Evolutionary conservation across 2,329 filamentous ascomycete genomes (phyloP), one percentile per base, ranked within the genome.

Genomic region (Alternaria ventricosa): DNA sequence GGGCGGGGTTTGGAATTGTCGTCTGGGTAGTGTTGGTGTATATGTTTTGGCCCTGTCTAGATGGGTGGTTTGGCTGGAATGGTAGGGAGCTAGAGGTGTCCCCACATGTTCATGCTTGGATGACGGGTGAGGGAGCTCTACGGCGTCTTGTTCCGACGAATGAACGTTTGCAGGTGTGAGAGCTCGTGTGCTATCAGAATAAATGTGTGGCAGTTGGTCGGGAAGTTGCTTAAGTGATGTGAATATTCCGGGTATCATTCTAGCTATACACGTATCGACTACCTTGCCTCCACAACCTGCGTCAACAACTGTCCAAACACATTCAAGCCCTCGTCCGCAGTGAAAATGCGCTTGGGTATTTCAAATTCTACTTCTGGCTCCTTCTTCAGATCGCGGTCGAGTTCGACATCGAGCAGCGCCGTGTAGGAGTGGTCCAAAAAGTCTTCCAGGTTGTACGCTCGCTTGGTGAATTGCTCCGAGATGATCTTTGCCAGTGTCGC

Each of bases 401-500:
- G 84, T 79, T 99, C 96, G 4, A 90, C 90, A 64, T 96, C 92
- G 46, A 98, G 82, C 77, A 99, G 88, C 90, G 89, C 92, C 73
- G 85, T 88, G 80, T 98, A 99, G 0, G 93, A 95, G 79, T 98
- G 94, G 76, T 99, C 96, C 51, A 98, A 82, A 80, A 99, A 99
- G 77, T 99, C 96, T 77, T 99, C 96, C n/a, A 97, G 82, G 72
- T 94, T 96, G 81, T 98, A 99, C 3, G 91, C 87, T 70, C 94
- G 90, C 82, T 99, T 99, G 3, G 96, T 99, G 79, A 98, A 99
- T 79, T 98, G 96, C 81, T 98, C 94, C 3, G 92, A 92, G 61
- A 99, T 89, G 67, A 99, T 97, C 80, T 94, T 96, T 47, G 94
- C 91, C 70, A 99, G 89, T 3, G 94, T 96, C 0, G 95, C 94